Evolutionary conservation across 225 moss, liverwort and hornwort genomes (phyloP).

Genomic region (Bryoerythrophyllum caledonicum): DNA sequence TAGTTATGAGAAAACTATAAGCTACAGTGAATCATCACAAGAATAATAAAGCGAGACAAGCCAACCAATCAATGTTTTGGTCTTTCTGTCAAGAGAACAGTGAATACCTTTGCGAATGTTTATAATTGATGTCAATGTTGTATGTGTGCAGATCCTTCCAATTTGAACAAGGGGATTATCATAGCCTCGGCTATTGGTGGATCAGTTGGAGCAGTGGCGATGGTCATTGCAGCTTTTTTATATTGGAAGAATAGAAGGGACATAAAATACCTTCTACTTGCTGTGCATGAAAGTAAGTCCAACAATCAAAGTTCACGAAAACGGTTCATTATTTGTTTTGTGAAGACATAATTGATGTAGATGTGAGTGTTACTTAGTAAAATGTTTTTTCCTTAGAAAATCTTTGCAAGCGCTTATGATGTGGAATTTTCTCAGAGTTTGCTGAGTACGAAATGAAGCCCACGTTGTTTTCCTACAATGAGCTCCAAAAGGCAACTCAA

Average conservation of each 20-base stretch:
- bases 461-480: conserved; percentile 21
- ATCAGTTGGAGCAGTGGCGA: not conserved
- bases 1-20: no score
- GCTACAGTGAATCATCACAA: no score
- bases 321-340: not conserved
- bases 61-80: no score
- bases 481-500: conserved; percentile 30
- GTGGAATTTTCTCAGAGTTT: conserved; percentile 26
- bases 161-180: not conserved
- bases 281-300: conserved; percentile 4
- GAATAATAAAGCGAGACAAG: no score
- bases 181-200: not conserved
- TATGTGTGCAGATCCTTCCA: not conserved
- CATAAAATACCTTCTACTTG: not conserved
- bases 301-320: not conserved
- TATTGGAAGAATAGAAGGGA: conserved; percentile 24
- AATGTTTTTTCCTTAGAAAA: not conserved
- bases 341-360: no score
- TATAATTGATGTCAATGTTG: not conserved
- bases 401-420: not conserved
- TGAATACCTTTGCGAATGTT: no score
- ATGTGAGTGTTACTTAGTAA: not conserved
- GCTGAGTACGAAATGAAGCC: conserved; percentile 33
- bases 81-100: no score
- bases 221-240: not conserved